These are phyloP conservation scores for Endoconidiophora laricicola DNA, from an alignment of 2,329 filamentous ascomycete species.

Conservation along the genomic window DNA sequence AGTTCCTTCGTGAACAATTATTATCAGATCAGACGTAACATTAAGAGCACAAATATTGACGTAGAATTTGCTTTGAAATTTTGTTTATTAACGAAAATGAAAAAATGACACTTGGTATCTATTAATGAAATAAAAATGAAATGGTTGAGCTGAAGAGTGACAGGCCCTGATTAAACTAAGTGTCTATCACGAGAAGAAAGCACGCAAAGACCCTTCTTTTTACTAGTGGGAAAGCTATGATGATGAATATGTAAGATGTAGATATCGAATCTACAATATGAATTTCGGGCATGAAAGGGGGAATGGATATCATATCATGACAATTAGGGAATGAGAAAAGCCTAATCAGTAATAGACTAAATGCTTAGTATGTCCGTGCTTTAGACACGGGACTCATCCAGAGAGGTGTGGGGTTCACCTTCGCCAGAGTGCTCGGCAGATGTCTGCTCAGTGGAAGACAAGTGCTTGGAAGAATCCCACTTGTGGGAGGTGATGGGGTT, in stretches of 20 bases:
- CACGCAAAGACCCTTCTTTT: neutral
- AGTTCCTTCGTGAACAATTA: too few species aligned
- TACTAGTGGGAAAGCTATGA: neutral
- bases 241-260: neutral
- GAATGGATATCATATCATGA: neutral
- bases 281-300: conserved; percentile 2
- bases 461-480: conserved; percentile 18
- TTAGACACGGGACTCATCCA: conserved; percentile 11
- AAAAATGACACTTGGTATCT: conserved; percentile 7
- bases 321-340: neutral
- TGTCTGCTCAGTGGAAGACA: conserved; percentile 11
- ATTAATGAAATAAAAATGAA: neutral
- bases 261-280: neutral
- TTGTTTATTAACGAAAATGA: too few species aligned
- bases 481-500: conserved; percentile 30
- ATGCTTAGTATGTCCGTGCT: neutral
- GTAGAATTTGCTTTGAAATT: too few species aligned
- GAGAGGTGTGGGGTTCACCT: conserved; percentile 8
- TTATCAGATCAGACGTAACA: too few species aligned
- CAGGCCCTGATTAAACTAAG: neutral
- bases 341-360: neutral
- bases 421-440: conserved; percentile 12
- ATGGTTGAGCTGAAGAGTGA: neutral
- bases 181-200: neutral
- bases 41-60: too few species aligned